phyloP scores from a whole-genome alignment of 1,139 yeast species.

The Blastobotrys apis region DNA sequence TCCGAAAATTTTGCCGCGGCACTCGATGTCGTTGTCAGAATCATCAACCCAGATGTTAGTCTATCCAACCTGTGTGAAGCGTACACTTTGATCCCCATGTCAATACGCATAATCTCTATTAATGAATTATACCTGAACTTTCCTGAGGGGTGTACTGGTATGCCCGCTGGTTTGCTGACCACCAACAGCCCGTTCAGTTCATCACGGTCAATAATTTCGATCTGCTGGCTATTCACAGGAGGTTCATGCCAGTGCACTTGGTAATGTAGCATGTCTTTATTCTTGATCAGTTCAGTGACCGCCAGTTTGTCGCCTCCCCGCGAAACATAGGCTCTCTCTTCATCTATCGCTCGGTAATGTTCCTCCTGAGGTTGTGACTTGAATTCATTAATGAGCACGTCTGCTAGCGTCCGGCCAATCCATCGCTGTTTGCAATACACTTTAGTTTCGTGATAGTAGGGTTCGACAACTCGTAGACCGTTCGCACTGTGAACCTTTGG shows the following conservation, averaged over 20 bases:
- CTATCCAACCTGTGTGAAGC: slow-evolving; percentile 64
- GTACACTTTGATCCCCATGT: slow-evolving; percentile 22
- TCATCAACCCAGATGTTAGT: slow-evolving; percentile 88
- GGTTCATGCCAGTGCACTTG: slow-evolving; percentile 87
- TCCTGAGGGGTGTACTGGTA: slow-evolving; percentile 91
- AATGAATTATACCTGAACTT: slow-evolving; percentile 79
- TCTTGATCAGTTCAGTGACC: slow-evolving; percentile 26
- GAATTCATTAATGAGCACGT: slow-evolving; percentile 75
- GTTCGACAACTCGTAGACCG: slow-evolving; percentile 54
- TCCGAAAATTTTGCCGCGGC: slow-evolving; percentile 73
- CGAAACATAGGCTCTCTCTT: slow-evolving; percentile 11
- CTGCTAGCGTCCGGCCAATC: slow-evolving; percentile 76
- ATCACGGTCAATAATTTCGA: slow-evolving; percentile 72
- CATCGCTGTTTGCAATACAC: slow-evolving; percentile 88
- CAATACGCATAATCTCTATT: slow-evolving; percentile 19
- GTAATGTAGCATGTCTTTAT: slow-evolving; percentile 85
- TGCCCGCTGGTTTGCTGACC: slow-evolving; percentile 88
- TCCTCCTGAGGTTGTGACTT: slow-evolving; percentile 60
- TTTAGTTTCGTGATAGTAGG: slow-evolving; percentile 79
- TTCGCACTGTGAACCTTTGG: neutral
- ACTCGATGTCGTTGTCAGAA: slow-evolving; percentile 71
- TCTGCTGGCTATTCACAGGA: slow-evolving; percentile 63
- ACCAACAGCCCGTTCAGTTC: slow-evolving; percentile 51
- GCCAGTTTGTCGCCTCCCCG: slow-evolving; percentile 11
- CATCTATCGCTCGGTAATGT: slow-evolving; percentile 15